Base-by-base conservation (phyloP, 2,329 filamentous ascomycete species). In the Corniculantispora saksenae region DNA sequence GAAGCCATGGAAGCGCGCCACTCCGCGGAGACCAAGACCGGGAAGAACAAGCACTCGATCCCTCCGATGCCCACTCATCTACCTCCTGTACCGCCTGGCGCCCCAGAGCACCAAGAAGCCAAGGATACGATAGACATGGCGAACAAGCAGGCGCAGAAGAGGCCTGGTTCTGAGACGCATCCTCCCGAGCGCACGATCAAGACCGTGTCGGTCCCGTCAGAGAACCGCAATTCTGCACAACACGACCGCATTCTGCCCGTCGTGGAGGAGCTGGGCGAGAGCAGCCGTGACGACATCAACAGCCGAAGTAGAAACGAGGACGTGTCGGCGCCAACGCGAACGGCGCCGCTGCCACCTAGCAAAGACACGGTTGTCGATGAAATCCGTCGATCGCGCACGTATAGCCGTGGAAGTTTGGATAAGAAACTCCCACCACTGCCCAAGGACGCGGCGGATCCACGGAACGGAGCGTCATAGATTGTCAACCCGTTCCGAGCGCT, bases 221-320 rank as follows among this genome's bases (percentile, higher is more conserved):
- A 71, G 1, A 75, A 87, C 80, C 65, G 83, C 82, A 69, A 84
- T 80, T 74, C 91, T 82, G 25, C 84, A 80, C 72, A 82, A 82
- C 90, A 71, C 75, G 88, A 75, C 72, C 75, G 74, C 73, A 84
- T 79, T 1, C 80, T 98, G 2, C 94, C 94, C 0, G 89, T 97
- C 12, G 93, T 98, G 8, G 92, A 97, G 70, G 94, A 98, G 78
- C 90, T 88, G n/a, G 91, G 88, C 6, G 94, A 97, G 76, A 89
- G 84, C 62, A 87, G 86, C 72, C 83, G 82, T 25, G 79, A 80
- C 65, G 86, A 84, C 55, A 75, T 70, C 54, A 70, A 70, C 67
- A 73, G 54, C 13, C 77, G 80, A 19, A 83, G 81, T 66, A 73
- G 77, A 64, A 64, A 55, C 47, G 69, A 70, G 48, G 67, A 43